These are phyloP conservation scores for Aspergillus coremiiformis DNA, from an alignment of 495 filamentous ascomycete genomes.

Conservation along the genomic window DNA sequence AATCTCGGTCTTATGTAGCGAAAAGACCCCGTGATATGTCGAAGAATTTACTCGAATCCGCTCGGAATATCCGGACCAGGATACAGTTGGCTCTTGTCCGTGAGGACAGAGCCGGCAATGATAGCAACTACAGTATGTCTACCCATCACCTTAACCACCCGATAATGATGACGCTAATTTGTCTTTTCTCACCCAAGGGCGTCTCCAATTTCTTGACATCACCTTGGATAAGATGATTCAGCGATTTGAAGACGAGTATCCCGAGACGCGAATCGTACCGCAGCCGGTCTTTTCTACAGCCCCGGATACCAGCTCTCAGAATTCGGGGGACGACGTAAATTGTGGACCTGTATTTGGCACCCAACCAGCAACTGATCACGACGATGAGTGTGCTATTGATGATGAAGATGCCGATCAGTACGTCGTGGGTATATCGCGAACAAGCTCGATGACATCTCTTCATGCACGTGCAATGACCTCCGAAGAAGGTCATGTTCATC, in stretches of 20 bases:
- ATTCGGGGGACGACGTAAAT: conserved; percentile 35
- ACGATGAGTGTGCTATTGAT: conserved; percentile 36
- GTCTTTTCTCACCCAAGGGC: conserved; percentile 39
- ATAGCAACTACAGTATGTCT: conserved; percentile 68
- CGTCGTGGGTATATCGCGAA: conserved; percentile 50
- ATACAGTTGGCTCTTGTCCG: conserved; percentile 79
- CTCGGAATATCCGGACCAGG: conserved; percentile 75
- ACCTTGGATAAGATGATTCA: conserved; percentile 86
- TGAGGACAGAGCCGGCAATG: conserved; percentile 59
- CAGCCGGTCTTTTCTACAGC: conserved; percentile 16
- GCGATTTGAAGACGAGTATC: conserved; percentile 93
- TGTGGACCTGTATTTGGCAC: conserved; percentile 29
- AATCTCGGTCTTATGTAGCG: conserved; percentile 34
- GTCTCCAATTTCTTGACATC: conserved; percentile 81
- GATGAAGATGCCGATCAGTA: conserved; percentile 46
- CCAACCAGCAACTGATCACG: conserved; percentile 26
- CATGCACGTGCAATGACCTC: conserved; percentile 69
- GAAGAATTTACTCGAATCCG: conserved; percentile 75
- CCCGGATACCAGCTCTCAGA: conserved; percentile 32
- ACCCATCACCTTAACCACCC: not conserved
- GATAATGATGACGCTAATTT: conserved; percentile 14
- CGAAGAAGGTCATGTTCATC: conserved; percentile 85
- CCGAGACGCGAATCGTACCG: conserved; percentile 62
- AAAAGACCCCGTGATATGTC: conserved; percentile 86
- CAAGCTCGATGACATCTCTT: conserved; percentile 71